Percentiles rank a stretch among this genome's conserved stretches.
Evolutionary conservation across 2,329 filamentous ascomycete species (phyloP).

Genomic region (Colletotrichum liriopes): DNA sequence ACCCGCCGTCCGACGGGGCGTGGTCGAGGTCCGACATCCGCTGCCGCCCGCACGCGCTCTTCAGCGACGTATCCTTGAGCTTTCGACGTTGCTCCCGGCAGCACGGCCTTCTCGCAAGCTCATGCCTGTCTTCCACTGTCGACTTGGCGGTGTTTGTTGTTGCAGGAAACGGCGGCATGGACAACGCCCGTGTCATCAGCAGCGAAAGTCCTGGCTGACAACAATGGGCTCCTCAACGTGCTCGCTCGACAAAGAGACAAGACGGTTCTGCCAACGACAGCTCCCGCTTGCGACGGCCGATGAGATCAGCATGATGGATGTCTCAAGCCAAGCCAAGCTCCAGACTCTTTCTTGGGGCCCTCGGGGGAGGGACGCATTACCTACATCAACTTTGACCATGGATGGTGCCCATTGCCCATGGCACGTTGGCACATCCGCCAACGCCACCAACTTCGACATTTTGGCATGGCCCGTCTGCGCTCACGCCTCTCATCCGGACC

Average conservation of each 20-base stretch:
- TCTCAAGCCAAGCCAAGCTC: slow-evolving; percentile 30
- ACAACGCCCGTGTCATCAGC: slow-evolving; percentile 20
- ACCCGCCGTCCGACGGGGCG: neutral
- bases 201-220: slow-evolving; percentile 26
- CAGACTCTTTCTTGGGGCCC: slow-evolving; percentile 1
- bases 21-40: neutral
- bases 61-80: slow-evolving; percentile 10
- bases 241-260: neutral
- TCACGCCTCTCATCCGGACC: neutral
- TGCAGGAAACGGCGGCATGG: slow-evolving; percentile 33
- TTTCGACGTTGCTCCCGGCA: slow-evolving; percentile 12
- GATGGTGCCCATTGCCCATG: too few relatives aligned
- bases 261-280: neutral
- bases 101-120: slow-evolving; percentile 17
- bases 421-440: neutral
- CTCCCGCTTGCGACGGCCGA: slow-evolving; percentile 7
- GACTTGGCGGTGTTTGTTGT: slow-evolving; percentile 18
- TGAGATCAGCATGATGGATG: slow-evolving; percentile 30
- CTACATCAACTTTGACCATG: slow-evolving; percentile 18
- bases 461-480: neutral
- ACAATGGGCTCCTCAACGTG: neutral
- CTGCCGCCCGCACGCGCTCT: neutral
- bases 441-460: neutral
- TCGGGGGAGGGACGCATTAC: slow-evolving; percentile 1
- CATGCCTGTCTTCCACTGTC: slow-evolving; percentile 26